These are phyloP conservation scores for Mycena indigotica DNA, from an alignment of 768 basidiomycete species.

Conservation along the genomic window DNA sequence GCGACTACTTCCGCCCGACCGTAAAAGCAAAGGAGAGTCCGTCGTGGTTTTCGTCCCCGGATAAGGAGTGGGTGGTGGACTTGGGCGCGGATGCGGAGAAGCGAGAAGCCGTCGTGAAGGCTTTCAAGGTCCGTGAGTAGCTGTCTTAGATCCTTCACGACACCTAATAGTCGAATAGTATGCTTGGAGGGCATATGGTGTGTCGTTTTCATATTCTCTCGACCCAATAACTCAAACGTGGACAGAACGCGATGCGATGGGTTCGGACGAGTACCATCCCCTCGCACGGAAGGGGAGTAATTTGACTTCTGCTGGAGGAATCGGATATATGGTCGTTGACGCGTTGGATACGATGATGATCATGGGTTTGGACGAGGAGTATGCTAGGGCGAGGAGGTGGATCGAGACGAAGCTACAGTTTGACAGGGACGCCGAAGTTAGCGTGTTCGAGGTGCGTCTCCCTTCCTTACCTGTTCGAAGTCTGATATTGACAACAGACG, in stretches of 20 bases:
- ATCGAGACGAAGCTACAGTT: constrained; percentile 67
- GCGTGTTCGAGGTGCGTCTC: constrained; percentile 81
- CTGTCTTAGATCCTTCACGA: constrained; percentile 1
- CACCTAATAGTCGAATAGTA: constrained; percentile 50
- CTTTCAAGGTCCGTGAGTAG: constrained; percentile 65
- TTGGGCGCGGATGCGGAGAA: constrained; percentile 58
- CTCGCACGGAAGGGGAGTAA: constrained; percentile 74
- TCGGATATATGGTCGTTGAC: constrained; percentile 89
- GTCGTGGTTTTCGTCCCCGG: constrained; percentile 11
- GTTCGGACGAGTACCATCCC: constrained; percentile 90
- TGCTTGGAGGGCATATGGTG: constrained; percentile 85
- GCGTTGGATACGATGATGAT: constrained; percentile 85
- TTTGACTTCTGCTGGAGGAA: constrained; percentile 73
- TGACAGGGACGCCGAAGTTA: constrained; percentile 76
- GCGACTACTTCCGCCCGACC: constrained; percentile 10
- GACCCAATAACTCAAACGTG: too few species aligned
- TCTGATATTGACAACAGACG: constrained; percentile 51
- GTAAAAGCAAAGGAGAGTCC: background rate
- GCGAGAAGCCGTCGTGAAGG: constrained; percentile 69
- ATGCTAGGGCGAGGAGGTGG: constrained; percentile 76
- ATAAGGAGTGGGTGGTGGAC: constrained; percentile 17
- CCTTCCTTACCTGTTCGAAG: background rate
- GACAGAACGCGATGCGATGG: constrained; percentile 88
- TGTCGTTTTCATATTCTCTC: constrained; percentile 21
- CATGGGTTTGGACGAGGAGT: constrained; percentile 82